Conservation (phyloP, 208 protist species). For the Leishmania lainsoni region DNA sequence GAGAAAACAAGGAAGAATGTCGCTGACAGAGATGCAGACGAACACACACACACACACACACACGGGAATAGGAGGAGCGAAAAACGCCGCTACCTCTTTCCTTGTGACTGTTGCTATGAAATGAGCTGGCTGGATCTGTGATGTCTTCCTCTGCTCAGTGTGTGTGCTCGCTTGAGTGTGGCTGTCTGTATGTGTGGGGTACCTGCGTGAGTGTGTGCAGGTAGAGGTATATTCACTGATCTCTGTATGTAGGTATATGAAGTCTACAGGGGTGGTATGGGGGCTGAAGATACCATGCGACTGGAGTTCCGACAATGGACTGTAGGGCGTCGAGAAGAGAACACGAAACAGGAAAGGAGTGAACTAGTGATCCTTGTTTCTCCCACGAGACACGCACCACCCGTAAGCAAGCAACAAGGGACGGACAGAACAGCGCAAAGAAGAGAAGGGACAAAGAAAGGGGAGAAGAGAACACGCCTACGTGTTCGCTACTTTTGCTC, state of each 20-base stretch:
- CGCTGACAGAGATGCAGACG: neutral
- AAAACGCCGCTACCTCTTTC: neutral
- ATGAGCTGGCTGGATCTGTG: neutral
- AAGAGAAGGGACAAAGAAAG: neutral
- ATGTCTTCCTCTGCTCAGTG: neutral
- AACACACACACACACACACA: slow-evolving; percentile 2
- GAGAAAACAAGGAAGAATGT: neutral
- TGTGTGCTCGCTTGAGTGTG: neutral
- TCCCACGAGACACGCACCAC: neutral
- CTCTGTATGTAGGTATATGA: neutral
- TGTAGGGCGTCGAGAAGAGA: neutral
- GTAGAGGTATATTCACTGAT: neutral
- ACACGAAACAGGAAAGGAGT: neutral
- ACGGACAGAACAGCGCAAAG: neutral
- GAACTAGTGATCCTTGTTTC: neutral
- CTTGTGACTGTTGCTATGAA: neutral
- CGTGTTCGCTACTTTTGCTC: neutral
- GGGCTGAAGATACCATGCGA: neutral
- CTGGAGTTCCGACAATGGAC: neutral
- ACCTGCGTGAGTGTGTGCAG: neutral
- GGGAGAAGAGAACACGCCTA: neutral
- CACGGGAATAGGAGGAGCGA: neutral
- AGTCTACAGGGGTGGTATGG: neutral
- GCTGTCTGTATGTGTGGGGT: neutral
- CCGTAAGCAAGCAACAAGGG: neutral